Base-by-base conservation (phyloP, 1,284 basidiomycete species). In the Trichosporon asahii region DNA sequence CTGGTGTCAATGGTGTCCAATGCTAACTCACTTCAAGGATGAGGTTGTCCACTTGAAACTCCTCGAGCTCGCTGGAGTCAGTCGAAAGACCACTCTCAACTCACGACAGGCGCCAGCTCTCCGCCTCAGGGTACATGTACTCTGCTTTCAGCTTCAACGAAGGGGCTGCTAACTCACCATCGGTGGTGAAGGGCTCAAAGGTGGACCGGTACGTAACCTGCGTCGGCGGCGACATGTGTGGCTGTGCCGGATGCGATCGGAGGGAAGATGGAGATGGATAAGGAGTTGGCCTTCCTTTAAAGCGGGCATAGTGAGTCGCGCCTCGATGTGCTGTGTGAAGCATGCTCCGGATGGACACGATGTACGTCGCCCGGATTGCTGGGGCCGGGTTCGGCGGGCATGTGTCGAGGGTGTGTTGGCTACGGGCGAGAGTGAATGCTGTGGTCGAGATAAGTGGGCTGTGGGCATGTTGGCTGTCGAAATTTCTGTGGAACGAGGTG, bases 21-120 rank as follows among this genome's bases (percentile, higher is more conserved):
- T 8, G 14, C 6, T 4, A 55, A 55, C 69, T 44, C 27, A 70
- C 71, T 35, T 72, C 71, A 15, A 72, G 66, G 31, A 72, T 57
- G 25, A 72, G 69, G 46, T 72, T 72, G 69, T 72, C 71, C 21
- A 72, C 71, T 35, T 72, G 71, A 63, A 68, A 72, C 61, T 61
- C 49, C 44, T 72, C 71, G 40, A 70, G 67, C 25, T 72, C 71
- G 11, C 69, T 70, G 37, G 4, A 7, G 55, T 67, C 23, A 61
- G 29, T 9, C 14, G 11, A n/a, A 2, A 3, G 44, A 3, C 1
- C 2, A 1, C 1, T 12, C 29, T 25, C 0, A 14, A 65, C 69
- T 7, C 40, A 70, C 69, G 61, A 55, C 8, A 72, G 65, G n/a
- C 23, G 64, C 65, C 55, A 68, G 14, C 69, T 66, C 31, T 70